Evolutionary conservation across 495 filamentous ascomycete genomes (phyloP), one percentile per base, ranked within the genome.

Genomic region (Podospora appendiculata): DNA sequence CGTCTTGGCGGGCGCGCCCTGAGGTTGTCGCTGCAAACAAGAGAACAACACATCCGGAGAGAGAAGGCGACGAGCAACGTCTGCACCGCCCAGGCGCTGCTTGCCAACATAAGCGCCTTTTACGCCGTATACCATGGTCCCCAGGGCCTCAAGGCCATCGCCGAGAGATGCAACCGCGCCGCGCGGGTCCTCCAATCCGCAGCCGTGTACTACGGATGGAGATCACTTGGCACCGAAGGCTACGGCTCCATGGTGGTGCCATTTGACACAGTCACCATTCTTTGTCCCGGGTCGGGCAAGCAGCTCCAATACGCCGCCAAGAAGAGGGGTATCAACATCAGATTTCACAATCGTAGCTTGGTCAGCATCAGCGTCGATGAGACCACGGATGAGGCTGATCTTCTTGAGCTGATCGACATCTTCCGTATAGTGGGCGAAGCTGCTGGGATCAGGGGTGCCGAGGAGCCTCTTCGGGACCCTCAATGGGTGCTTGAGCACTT

Each of bases 61-160:
- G 93, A 98, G 69, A 98, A 98, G 79, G 93, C 93, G 2, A 98
- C 93, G 6, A 96, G 90, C 75, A 98, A 98, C 68, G 95, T 98
- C 53, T 98, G 93, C 70, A 98, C 93, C 17, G 93, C 93, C 7
- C 93, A 98, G 66, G 93, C 93, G 8, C 69, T 98, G 14, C 78
- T 97, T 34, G 93, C 93, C 16, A 98, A 98, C 68, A 96, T 97
- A 89, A 94, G 83, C 59, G 89, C 93, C 47, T 87, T 98, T 71
- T 98, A 96, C 68, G 93, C 90, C n/a, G 80, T 97, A 38, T 98
- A 97, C 65, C 93, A 98, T 64, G 93, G 93, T 3, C 93, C 93
- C 3, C 60, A 80, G 35, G 94, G 94, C 12, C 75, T 98, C 45
- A 88, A 83, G 70, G 79, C 79, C 14, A 97, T 97, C 59, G 93